phyloP scores from a whole-genome alignment of 2,329 filamentous ascomycete species.

The Calonectria multiphialidica region DNA sequence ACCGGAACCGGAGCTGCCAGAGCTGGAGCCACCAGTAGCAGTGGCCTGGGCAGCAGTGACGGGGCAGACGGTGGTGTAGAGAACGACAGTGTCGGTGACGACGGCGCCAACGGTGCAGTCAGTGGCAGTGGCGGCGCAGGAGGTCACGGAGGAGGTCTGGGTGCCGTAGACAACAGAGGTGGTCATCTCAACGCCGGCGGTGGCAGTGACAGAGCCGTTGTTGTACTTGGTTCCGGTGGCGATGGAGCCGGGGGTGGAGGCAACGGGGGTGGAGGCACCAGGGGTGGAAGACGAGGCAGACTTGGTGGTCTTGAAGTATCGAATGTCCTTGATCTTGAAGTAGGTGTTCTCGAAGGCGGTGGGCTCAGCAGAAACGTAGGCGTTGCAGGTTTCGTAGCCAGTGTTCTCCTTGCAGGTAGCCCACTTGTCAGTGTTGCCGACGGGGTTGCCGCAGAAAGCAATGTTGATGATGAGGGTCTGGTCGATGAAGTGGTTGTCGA shows the following conservation, averaged over 20 bases:
- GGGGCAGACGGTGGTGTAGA: constrained; percentile 58
- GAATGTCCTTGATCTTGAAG: constrained; percentile 61
- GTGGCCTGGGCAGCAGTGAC: constrained; percentile 32
- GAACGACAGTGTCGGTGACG: constrained; percentile 51
- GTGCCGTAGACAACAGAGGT: constrained; percentile 52
- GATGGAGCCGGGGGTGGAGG: constrained; percentile 18
- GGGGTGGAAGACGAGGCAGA: constrained; percentile 24
- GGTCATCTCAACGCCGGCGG: constrained; percentile 25
- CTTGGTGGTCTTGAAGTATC: constrained; percentile 45
- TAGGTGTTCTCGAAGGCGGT: constrained; percentile 51
- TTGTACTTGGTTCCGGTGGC: constrained; percentile 10
- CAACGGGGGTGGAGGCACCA: not conserved
- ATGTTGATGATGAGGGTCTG: constrained; percentile 83
- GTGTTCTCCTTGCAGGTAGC: constrained; percentile 34
- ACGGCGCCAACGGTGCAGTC: constrained; percentile 57
- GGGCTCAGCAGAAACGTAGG: constrained; percentile 54
- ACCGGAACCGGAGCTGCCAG: not conserved
- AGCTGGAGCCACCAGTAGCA: constrained; percentile 4
- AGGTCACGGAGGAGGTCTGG: constrained; percentile 10
- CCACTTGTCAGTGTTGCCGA: constrained; percentile 49
- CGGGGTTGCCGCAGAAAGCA: constrained; percentile 80
- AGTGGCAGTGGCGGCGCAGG: constrained; percentile 58
- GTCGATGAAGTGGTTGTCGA: constrained; percentile 71
- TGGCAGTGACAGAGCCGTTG: constrained; percentile 15
- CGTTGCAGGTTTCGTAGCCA: constrained; percentile 44